These are phyloP conservation scores for Beauveria varroae DNA, from an alignment of 2,329 filamentous ascomycete genomes.

Conservation along the genomic window DNA sequence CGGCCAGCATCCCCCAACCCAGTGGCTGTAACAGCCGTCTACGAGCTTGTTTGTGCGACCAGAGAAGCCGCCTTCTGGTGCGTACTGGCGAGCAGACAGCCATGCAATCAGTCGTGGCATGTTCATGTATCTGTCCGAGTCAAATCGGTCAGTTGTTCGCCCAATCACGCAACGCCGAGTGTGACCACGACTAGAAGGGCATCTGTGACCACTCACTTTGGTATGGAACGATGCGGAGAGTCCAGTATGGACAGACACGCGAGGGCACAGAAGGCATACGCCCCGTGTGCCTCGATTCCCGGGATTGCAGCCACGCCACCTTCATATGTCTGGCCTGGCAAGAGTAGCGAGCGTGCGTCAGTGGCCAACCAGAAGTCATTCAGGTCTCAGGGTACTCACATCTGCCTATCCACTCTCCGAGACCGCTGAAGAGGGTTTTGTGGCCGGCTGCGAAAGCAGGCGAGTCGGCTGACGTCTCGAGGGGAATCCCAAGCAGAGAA, in stretches of 20 bases:
- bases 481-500: constrained; percentile 73
- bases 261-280: constrained; percentile 91
- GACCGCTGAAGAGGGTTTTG: constrained; percentile 58
- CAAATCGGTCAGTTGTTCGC: constrained; percentile 19
- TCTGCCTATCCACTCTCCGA: constrained; percentile 71
- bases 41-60: constrained; percentile 97
- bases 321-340: constrained; percentile 80
- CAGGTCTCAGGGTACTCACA: constrained; percentile 48
- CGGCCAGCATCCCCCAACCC: constrained; percentile 93
- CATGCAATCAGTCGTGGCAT: constrained; percentile 72
- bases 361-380: neutral
- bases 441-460: constrained; percentile 57
- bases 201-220: constrained; percentile 47
- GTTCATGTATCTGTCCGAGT: constrained; percentile 58
- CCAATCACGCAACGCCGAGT: neutral
- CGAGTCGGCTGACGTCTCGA: constrained; percentile 67
- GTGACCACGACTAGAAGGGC: neutral
- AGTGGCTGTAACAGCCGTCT: constrained; percentile 97
- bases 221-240: constrained; percentile 65
- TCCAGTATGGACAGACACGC: constrained; percentile 83
- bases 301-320: constrained; percentile 85
- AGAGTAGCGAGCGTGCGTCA: neutral
- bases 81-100: constrained; percentile 83
- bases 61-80: constrained; percentile 85
- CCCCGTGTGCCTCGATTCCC: constrained; percentile 86